Conservation (phyloP, 2,329 filamentous ascomycete genomes). For the Neobulgaria alba region DNA sequence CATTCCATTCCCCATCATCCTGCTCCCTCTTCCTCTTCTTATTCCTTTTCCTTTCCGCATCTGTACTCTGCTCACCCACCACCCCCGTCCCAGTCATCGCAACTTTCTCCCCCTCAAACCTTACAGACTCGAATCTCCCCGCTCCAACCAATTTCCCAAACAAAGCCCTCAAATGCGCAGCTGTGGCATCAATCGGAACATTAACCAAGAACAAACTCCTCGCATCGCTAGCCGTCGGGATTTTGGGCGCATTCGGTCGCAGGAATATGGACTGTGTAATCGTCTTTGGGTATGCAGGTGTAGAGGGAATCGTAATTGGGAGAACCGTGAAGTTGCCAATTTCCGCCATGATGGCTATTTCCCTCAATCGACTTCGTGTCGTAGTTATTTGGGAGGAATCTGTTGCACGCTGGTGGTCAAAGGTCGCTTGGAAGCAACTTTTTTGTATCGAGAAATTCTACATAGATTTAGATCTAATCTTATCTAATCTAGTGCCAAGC, state of each 20-base stretch:
- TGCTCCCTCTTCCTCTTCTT: constrained; percentile 44
- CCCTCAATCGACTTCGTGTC: not conserved
- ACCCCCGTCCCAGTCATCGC: not conserved
- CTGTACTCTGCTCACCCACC: constrained; percentile 9
- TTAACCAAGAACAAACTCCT: constrained; percentile 90
- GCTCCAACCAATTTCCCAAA: constrained; percentile 68
- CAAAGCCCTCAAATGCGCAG: constrained; percentile 64
- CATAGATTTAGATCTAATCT: constrained; percentile 16
- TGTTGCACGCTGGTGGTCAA: constrained; percentile 1
- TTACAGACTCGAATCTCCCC: constrained; percentile 67
- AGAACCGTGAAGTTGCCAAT: constrained; percentile 26
- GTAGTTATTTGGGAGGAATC: constrained; percentile 1
- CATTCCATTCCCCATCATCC: constrained; percentile 47
- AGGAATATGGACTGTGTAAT: constrained; percentile 80
- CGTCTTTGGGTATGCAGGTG: constrained; percentile 50
- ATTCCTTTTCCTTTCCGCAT: no score
- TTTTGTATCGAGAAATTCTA: constrained; percentile 15
- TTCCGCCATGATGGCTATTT: constrained; percentile 14
- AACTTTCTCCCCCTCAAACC: constrained; percentile 58
- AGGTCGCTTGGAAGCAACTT: constrained; percentile 12
- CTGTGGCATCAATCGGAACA: constrained; percentile 74
- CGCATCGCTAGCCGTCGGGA: constrained; percentile 62
- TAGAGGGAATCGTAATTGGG: constrained; percentile 25
- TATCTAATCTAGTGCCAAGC: constrained; percentile 25
- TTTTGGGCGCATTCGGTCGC: constrained; percentile 71